Percentiles rank a stretch among this genome's conserved stretches.
These are phyloP conservation scores for Acanthamoeba castellanii DNA, from an alignment of 208 protist species.

Conservation along the genomic window DNA sequence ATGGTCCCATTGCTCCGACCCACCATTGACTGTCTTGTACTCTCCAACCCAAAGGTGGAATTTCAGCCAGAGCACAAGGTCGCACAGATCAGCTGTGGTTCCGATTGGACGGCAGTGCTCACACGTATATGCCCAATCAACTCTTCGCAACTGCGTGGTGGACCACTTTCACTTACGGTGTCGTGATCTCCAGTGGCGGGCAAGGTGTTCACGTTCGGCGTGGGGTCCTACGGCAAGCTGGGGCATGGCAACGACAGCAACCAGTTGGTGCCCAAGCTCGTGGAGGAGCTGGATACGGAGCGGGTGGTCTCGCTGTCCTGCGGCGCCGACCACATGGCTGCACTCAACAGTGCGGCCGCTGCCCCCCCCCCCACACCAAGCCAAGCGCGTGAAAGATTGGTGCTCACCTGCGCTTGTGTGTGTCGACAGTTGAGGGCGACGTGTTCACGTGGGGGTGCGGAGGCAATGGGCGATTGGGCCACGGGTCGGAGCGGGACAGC, in stretches of 20 bases:
- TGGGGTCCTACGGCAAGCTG: constrained; percentile 39
- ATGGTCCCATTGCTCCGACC: too few species aligned
- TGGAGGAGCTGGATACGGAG: not conserved
- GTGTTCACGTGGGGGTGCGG: constrained; percentile 62
- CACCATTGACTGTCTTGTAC: too few species aligned
- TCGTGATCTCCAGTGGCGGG: not conserved
- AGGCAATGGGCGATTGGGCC: constrained; percentile 51
- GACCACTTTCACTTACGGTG: not conserved
- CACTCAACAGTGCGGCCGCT: not conserved
- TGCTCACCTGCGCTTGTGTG: not conserved
- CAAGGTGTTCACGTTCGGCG: constrained; percentile 56
- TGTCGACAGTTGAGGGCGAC: not conserved
- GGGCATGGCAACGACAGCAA: constrained; percentile 63
- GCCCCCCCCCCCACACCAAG: too few species aligned
- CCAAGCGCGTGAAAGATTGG: too few species aligned
- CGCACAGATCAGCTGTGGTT: constrained; percentile 26
- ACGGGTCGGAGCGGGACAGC: constrained; percentile 32
- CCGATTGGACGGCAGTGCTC: constrained; percentile 52
- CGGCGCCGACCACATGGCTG: constrained; percentile 52
- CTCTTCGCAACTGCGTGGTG: not conserved
- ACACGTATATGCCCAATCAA: not conserved
- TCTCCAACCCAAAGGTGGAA: not conserved
- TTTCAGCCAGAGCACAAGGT: not conserved
- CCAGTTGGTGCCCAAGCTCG: constrained; percentile 25
- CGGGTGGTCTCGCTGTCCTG: not conserved